Conservation (phyloP, 2,329 filamentous ascomycete species). For the Fusarium duplospermum region DNA sequence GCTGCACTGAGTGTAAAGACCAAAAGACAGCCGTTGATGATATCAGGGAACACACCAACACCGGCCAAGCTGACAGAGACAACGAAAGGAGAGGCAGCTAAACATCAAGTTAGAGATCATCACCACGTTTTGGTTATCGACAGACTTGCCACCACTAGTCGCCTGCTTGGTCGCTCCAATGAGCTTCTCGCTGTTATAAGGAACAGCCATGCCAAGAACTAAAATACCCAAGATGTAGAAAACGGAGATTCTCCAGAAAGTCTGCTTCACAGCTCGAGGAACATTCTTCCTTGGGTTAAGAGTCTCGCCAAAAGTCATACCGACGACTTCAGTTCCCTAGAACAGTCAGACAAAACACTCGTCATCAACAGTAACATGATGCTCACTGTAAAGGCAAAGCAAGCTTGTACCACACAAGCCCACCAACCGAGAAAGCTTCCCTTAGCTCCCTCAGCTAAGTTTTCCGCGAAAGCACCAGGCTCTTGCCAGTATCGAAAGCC, state of each 20-base stretch:
- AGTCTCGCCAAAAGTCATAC: slow-evolving; percentile 37
- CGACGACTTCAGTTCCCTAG: slow-evolving; percentile 27
- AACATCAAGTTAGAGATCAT: not conserved
- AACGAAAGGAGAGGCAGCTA: slow-evolving; percentile 41
- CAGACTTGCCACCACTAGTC: slow-evolving; percentile 21
- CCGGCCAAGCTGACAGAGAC: slow-evolving; percentile 37
- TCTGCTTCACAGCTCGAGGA: slow-evolving; percentile 39
- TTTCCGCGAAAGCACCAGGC: slow-evolving; percentile 56
- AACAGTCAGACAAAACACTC: not conserved
- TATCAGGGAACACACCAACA: slow-evolving; percentile 30
- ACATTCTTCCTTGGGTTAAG: slow-evolving; percentile 41
- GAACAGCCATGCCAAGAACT: slow-evolving; percentile 42
- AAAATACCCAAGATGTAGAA: slow-evolving; percentile 43
- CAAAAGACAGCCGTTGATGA: slow-evolving; percentile 41
- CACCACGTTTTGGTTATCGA: not conserved
- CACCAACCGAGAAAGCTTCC: slow-evolving; percentile 56
- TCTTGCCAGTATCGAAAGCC: slow-evolving; percentile 59
- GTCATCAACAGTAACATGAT: not conserved
- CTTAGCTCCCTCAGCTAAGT: slow-evolving; percentile 46
- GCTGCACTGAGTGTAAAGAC: slow-evolving; percentile 43
- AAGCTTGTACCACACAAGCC: slow-evolving; percentile 53
- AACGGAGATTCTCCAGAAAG: slow-evolving; percentile 41
- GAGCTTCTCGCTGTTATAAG: slow-evolving; percentile 33
- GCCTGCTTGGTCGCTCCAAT: slow-evolving; percentile 26
- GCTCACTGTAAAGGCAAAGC: slow-evolving; percentile 48